Base-by-base conservation (phyloP, 2,329 filamentous ascomycete genomes). In the Fonsecaea nubica region DNA sequence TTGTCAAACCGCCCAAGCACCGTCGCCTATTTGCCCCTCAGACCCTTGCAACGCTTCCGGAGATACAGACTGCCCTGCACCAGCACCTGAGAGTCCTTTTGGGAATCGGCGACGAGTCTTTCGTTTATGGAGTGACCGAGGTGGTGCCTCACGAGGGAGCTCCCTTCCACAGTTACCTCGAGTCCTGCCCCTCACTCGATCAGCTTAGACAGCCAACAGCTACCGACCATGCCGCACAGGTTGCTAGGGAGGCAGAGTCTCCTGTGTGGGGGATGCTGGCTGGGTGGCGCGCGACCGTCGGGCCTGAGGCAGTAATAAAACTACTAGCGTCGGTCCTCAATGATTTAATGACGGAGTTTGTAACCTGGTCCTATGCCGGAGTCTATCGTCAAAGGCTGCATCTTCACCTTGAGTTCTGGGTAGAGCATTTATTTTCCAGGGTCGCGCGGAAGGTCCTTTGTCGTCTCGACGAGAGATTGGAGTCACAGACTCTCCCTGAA, bases 251-350 rank as follows among this genome's bases (percentile, higher is more conserved):
- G 35, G 52, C 56, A 12, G 25, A 58, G 13, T 65, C 67, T n/a
- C 50, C 64, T 12, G 33, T 69, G 42, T 69, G 69, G 63, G 42
- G n/a, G 4, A 40, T 58, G 32, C 60, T 72, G 7, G 18, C 36
- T 4, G 9, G n/a, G 13, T 71, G 69, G 70, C 59, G 58, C 35
- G n/a, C 40, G 21, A 32, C 32, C 15, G 77, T 89, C 30, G 86
- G 86, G 10, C 83, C 82, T 36, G 81, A 83, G 48, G 80, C 79
- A 54, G 82, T 83, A 4, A 85, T 88, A 72, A 83, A 83, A 64
- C 82, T 86, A 7, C 85, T 88, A 69, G 87, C 86, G 2, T 78
- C 81, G 62, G 85, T 87, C 1, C 85, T 89, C 80, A 82, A 87
- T 72, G 80, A 82, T 40, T 76, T 88, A 69, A 79, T 90, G 70